Conservation (phyloP, 2,329 filamentous ascomycete genomes). For the Metarhizium brunneum region DNA sequence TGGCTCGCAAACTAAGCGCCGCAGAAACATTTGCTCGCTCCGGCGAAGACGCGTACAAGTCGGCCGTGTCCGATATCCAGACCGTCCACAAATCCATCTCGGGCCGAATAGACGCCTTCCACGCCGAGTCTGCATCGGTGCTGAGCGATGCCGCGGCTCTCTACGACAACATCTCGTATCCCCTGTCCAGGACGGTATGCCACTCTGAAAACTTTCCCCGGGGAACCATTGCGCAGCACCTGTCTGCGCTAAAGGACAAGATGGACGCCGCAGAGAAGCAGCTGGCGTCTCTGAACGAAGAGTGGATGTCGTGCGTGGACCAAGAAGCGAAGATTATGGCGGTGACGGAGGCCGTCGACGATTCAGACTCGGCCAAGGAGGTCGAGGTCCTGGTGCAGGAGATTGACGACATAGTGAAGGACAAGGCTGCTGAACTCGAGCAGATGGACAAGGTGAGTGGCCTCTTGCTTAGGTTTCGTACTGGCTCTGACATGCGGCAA, state of each 20-base stretch:
- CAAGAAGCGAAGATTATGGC: conserved; percentile 13
- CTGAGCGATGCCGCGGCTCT: conserved; percentile 12
- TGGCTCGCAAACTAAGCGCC: background rate
- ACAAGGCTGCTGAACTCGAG: background rate
- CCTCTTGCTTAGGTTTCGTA: too few relatives aligned
- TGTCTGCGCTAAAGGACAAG: conserved; percentile 13
- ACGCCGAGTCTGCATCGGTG: conserved; percentile 7
- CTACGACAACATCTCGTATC: conserved; percentile 22
- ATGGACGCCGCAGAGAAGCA: conserved; percentile 15
- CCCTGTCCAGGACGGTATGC: conserved; percentile 22
- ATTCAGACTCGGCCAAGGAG: background rate
- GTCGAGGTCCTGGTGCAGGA: conserved; percentile 9
- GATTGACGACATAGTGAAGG: conserved; percentile 9
- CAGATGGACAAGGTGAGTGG: conserved; percentile 18
- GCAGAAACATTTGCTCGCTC: conserved; percentile 4
- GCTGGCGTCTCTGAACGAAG: conserved; percentile 11
- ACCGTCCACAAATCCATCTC: conserved; percentile 14
- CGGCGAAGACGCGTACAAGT: conserved; percentile 4
- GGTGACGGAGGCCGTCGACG: conserved; percentile 4
- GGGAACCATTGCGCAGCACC: conserved; percentile 17
- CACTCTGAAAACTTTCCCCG: conserved; percentile 12
- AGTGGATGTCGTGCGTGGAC: conserved; percentile 18
- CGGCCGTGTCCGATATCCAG: conserved; percentile 9
- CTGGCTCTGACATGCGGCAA: background rate
- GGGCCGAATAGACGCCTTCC: conserved; percentile 12